phyloP scores from a whole-genome alignment of 73 alveolate genomes.

The Durusdinium trenchii region DNA sequence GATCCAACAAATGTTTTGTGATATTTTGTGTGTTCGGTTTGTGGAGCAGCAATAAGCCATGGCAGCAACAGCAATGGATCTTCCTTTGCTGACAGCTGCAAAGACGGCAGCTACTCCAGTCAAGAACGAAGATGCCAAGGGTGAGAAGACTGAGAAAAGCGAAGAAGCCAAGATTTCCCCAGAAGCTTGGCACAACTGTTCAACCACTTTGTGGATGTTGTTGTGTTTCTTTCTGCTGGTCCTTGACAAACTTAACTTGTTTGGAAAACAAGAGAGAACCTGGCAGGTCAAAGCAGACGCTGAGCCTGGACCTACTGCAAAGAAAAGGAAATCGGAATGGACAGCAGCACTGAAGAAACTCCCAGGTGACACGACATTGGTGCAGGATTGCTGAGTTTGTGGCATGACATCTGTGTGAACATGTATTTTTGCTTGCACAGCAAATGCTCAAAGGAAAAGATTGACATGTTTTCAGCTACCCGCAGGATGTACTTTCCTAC shows the following conservation, averaged over 20 bases:
- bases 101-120: neutral
- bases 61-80: neutral
- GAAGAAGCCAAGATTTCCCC: neutral
- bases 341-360: neutral
- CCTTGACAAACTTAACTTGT: no score
- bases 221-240: no score
- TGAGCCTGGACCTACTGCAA: neutral
- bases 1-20: neutral
- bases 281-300: neutral
- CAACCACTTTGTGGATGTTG: neutral
- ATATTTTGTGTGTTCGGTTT: neutral
- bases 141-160: neutral
- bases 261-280: no score
- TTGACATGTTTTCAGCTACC: neutral
- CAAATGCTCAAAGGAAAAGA: no score
- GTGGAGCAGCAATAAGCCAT: neutral
- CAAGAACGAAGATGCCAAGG: neutral
- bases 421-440: no score
- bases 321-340: constrained; percentile 22
- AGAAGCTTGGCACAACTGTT: neutral
- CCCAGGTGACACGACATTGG: constrained; percentile 7
- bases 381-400: neutral
- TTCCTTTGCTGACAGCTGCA: neutral
- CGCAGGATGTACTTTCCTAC: neutral
- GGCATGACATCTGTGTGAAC: no score